Evolutionary conservation across 2,329 filamentous ascomycete species (phyloP).

Genomic region (Fusarium miscanthi): DNA sequence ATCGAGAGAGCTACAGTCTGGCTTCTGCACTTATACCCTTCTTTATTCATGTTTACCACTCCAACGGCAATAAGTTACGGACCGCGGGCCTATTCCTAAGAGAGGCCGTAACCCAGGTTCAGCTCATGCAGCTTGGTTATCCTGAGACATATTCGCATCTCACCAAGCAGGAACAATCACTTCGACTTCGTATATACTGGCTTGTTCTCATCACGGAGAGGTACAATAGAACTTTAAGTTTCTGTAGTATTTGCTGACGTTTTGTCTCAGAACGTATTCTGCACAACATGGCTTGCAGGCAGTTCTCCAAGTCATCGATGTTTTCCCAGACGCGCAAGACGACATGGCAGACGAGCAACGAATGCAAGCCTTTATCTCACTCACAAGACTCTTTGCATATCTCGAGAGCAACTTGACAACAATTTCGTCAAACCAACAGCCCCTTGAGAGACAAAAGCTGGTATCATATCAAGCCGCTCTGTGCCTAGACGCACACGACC

Average conservation of each 20-base stretch:
- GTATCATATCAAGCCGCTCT: slow-evolving; percentile 39
- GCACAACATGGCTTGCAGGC: slow-evolving; percentile 41
- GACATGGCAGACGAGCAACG: slow-evolving; percentile 24
- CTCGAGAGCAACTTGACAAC: slow-evolving; percentile 38
- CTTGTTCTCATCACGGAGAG: slow-evolving; percentile 42
- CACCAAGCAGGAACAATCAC: slow-evolving; percentile 28
- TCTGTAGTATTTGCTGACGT: not conserved
- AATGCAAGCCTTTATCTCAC: slow-evolving; percentile 37
- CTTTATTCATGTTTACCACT: slow-evolving; percentile 46
- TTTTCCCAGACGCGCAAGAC: slow-evolving; percentile 34
- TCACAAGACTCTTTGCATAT: slow-evolving; percentile 42
- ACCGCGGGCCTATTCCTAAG: slow-evolving; percentile 41
- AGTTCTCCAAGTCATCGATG: slow-evolving; percentile 39
- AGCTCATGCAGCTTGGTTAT: slow-evolving; percentile 37
- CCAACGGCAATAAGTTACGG: slow-evolving; percentile 45
- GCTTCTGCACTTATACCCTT: slow-evolving; percentile 42
- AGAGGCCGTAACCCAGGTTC: slow-evolving; percentile 42
- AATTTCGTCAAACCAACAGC: slow-evolving; percentile 24
- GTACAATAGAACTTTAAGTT: not conserved
- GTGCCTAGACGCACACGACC: slow-evolving; percentile 25
- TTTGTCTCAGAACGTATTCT: slow-evolving; percentile 26
- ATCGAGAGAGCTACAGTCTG: slow-evolving; percentile 36
- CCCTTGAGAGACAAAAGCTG: slow-evolving; percentile 34
- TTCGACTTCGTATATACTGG: slow-evolving; percentile 41
- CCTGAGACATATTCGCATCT: slow-evolving; percentile 34